Evolutionary conservation across 257 asterid genomes (phyloP), one percentile per base, ranked within the genome.

Genomic region (Verbena officinalis): DNA sequence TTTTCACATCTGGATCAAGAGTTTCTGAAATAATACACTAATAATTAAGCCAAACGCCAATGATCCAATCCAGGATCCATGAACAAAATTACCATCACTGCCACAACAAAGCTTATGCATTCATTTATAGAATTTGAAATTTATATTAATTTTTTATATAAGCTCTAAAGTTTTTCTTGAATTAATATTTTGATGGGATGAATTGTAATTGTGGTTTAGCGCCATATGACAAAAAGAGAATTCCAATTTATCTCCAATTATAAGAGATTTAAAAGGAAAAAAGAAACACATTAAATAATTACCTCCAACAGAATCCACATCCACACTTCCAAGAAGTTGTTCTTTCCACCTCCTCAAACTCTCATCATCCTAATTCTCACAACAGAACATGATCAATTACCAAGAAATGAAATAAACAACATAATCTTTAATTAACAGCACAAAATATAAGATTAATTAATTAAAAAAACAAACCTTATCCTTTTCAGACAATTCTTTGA

Each of bases 281-380:
- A 5, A 0, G 36, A 19, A 27, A 16, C 9, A 1, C 39, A 50
- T 27, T 2, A 46, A 30, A 21, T 11, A 1, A 9, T 33, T 74
- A 85, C 93, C 93, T 70, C 85, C 87, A 64, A 74, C 88, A 12
- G 78, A 49, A 43, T 70, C 62, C 27, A 86, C 58, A 64, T 83
- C 90, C 62, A 86, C 86, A 59, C 84, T 81, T 53, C 94, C 94
- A 62, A 86, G 88, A 54, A 83, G 88, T 55, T 86, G 90, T 55
- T 83, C 90, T 59, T 86, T 86, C 94, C 94, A 86, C 76, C 87
- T 83, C 71, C 88, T 66, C 81, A 83, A 71, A 62, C 94, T 86
- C 80, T 86, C 94, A 55, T 86, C 94, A 72, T 86, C 94, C 94
- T 86, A 23, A 56, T 13, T 21, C 39, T 27, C 38, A 61, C 17